Base-by-base conservation (phyloP, 495 filamentous ascomycete genomes). In the Hyaloscypha hepaticicola region DNA sequence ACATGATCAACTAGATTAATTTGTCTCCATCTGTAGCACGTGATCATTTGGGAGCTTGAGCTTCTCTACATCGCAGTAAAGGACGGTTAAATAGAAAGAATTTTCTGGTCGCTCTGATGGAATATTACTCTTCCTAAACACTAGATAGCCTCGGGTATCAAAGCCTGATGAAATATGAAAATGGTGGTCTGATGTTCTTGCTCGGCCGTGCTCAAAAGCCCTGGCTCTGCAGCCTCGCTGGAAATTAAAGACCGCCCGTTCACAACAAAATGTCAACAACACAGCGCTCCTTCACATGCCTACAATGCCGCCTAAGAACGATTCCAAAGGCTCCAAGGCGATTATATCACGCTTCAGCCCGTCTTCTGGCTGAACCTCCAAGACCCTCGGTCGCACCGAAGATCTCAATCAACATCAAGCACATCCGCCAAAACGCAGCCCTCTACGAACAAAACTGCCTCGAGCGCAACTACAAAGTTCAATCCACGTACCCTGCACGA, bases 361-460 rank as follows among this genome's bases (percentile, higher is more conserved):
- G 50, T 27, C 70, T 66, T 3, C 68, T 34, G 33, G 31, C 65
- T 64, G 66, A 66, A 48, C 19, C 48, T 28, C 50, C 65, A 25
- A 79, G 84, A 67, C 87, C 89, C 0, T 80, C 91, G 14, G 90
- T 85, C 51, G 94, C 92, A 16, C 94, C 93, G 7, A 96, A 92
- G 70, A 83, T 90, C 8, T 80, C 78, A 22, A 82, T 93, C 56
- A 88, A 97, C 75, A 80, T 96, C 74, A 96, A 90, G 73, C 87
- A 93, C 76, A 96, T 99, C 75, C 91, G 92, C 58, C 82, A 90
- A 60, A 90, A 94, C 75, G 83, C 86, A 48, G 83, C 87, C 27
- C 80, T 95, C 50, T 89, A 97, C 80, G 78, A 85, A 64, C 79
- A 89, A 63, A 99, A 96, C 73, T 96, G 91, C 74, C 66, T 89